phyloP scores from a whole-genome alignment of 139 green algal species.

The Picochlorum sp. region DNA sequence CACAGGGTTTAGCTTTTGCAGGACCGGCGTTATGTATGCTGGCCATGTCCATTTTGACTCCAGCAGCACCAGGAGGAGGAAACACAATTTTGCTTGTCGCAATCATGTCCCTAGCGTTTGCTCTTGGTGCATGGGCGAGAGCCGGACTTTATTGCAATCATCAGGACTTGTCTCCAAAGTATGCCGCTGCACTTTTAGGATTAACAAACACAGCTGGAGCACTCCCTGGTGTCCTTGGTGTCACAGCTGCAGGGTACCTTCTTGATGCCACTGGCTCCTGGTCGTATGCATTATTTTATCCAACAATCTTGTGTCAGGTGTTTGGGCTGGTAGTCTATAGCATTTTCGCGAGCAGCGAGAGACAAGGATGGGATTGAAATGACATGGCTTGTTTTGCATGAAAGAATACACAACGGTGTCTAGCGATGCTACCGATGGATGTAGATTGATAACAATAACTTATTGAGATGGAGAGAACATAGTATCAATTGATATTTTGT shows the following conservation, averaged over 20 bases:
- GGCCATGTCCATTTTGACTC: conserved; percentile 35
- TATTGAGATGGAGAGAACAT: no score
- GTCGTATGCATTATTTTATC: conserved; percentile 48
- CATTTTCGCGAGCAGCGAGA: conserved; percentile 66
- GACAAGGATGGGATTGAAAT: conserved; percentile 55
- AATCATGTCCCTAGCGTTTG: conserved; percentile 51
- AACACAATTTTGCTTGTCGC: conserved; percentile 30
- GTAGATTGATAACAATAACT: no score
- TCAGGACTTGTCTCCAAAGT: conserved; percentile 74
- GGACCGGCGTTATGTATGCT: conserved; percentile 63
- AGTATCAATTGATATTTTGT: no score
- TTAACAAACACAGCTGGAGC: conserved; percentile 69
- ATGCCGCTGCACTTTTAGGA: conserved; percentile 63
- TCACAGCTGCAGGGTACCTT: conserved; percentile 47
- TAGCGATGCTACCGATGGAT: no score
- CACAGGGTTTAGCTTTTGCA: conserved; percentile 63
- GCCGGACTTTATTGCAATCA: conserved; percentile 81
- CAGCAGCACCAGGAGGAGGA: conserved; percentile 11
- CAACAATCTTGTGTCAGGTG: conserved; percentile 64
- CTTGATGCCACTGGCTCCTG: conserved; percentile 49
- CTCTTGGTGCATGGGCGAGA: conserved; percentile 47
- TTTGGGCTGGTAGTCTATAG: conserved; percentile 74
- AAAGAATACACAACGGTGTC: no score
- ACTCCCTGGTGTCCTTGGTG: conserved; percentile 64
- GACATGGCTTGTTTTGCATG: no score